Conservation (phyloP, 805 yeast species). For the Myxozyma monticola region DNA sequence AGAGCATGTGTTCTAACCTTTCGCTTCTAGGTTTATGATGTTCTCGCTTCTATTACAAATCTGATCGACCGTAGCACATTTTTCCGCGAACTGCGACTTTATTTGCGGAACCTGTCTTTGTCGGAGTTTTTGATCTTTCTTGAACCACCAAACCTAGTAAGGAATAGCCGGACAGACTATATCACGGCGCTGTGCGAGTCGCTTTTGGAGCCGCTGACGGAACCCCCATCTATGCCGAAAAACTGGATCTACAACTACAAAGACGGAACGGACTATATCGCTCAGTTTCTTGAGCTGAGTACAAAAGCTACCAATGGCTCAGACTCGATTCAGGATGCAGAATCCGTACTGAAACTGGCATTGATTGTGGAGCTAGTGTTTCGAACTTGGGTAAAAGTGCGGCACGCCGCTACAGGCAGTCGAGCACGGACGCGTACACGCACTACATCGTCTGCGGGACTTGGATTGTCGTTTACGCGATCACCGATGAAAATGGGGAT, state of each 20-base stretch:
- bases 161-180: conserved; percentile 10
- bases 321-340: neutral
- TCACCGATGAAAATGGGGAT: too few relatives aligned
- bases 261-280: conserved; percentile 8
- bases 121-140: conserved; percentile 8
- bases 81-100: conserved; percentile 14
- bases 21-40: conserved; percentile 12
- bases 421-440: conserved; percentile 7
- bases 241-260: conserved; percentile 19
- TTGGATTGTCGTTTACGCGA: too few relatives aligned
- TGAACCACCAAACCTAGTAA: conserved; percentile 15
- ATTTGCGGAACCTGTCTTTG: conserved; percentile 13
- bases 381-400: conserved; percentile 18
- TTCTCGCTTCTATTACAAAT: conserved; percentile 1
- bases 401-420: conserved; percentile 10
- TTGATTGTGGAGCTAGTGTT: conserved; percentile 12
- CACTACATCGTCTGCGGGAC: too few relatives aligned
- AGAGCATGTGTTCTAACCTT: too few relatives aligned
- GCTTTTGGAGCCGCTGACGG: conserved; percentile 4
- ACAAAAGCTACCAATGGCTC: conserved; percentile 1
- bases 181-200: conserved; percentile 6
- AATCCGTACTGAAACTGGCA: conserved; percentile 8
- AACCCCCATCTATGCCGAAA: conserved; percentile 3
- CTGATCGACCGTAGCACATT: conserved; percentile 8
- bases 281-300: conserved; percentile 4